Base-by-base conservation (phyloP, 306 rosid genomes). In the Casuarina cunninghamiana region DNA sequence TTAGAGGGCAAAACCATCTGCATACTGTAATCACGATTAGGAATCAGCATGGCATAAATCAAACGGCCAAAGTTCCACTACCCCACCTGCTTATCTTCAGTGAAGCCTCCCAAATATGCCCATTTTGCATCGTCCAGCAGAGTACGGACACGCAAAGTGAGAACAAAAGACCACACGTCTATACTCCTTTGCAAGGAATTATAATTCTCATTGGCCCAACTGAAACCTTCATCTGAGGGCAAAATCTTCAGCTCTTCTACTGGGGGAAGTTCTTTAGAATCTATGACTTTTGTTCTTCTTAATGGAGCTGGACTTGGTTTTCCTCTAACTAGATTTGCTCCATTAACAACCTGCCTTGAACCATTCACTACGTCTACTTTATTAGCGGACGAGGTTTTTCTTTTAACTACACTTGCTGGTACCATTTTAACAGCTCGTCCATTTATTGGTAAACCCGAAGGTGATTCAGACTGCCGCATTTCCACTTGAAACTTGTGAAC, bases 181-280 rank as follows among this genome's bases (percentile, higher is more conserved):
- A 93, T 77, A 67, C 86, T 83, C 85, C 98, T 90, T 82, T 95
- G 98, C 85, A 69, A 71, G 21, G 97, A 90, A 80, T 84, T 95
- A 78, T 95, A 95, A 79, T 92, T 92, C 75, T 91, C 98, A 82
- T 87, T 90, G 54, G 98, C 97, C 98, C 98, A 95, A 78, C 93
- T 88, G 81, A 95, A 95, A 41, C 89, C 88, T 79, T 95, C 97
- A 77, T 95, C 98, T 6, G 98, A 88, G 42, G 95, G 97, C 87
- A 95, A 88, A 78, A 92, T 89, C 80, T 84, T 90, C 17, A 92
- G 85, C 83, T 86, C 97, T 77, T 92, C 97, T 75, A 89, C 3
- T 0, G 97, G 93, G 19, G 95, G 92, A 72, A 90, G 92, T 86
- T 81, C 83, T 19, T 76, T 46, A 67, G 89, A 81, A 70, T 74